Conservation (phyloP, 2,329 filamentous ascomycete species). For the Dryadomyces quercivorus region DNA sequence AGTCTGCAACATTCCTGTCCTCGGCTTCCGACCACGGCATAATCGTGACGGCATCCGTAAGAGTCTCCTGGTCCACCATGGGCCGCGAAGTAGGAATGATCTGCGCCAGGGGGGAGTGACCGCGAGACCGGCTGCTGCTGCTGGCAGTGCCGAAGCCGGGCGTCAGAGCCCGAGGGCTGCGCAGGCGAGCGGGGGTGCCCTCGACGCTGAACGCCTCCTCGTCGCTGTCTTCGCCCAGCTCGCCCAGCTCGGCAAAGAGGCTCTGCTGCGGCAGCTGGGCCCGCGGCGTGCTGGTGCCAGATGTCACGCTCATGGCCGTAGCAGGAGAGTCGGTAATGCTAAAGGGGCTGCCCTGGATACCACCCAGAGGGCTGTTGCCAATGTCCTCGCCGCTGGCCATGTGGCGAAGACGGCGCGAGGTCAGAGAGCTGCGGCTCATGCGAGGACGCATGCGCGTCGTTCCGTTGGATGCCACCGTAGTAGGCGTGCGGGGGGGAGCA, state of each 20-base stretch:
- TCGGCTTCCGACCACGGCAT: slow-evolving; percentile 9
- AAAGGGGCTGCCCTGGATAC: slow-evolving; percentile 40
- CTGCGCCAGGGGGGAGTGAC: slow-evolving; percentile 32
- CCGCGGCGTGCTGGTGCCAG: slow-evolving; percentile 33
- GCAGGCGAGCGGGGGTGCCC: slow-evolving; percentile 42
- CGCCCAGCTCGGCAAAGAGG: slow-evolving; percentile 80
- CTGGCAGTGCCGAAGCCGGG: slow-evolving; percentile 17
- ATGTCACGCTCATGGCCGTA: slow-evolving; percentile 22
- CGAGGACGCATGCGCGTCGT: slow-evolving; percentile 51
- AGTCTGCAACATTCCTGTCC: neutral
- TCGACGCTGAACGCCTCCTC: slow-evolving; percentile 50
- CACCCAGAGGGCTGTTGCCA: slow-evolving; percentile 19
- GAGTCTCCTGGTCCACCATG: slow-evolving; percentile 49
- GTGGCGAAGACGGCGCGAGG: slow-evolving; percentile 44
- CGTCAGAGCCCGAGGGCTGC: slow-evolving; percentile 32
- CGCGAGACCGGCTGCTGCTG: slow-evolving; percentile 12
- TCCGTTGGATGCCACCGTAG: slow-evolving; percentile 42
- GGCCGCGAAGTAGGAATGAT: slow-evolving; percentile 28
- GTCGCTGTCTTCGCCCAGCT: slow-evolving; percentile 57
- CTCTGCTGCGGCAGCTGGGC: slow-evolving; percentile 55
- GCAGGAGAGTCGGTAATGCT: slow-evolving; percentile 9
- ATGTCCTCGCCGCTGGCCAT: slow-evolving; percentile 45
- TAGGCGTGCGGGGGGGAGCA: slow-evolving; percentile 49
- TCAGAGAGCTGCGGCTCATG: slow-evolving; percentile 49
- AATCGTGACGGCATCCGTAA: slow-evolving; percentile 45